Base-by-base conservation (phyloP, 352 stramenopile species). In the Pelagophyceae sp. region DNA sequence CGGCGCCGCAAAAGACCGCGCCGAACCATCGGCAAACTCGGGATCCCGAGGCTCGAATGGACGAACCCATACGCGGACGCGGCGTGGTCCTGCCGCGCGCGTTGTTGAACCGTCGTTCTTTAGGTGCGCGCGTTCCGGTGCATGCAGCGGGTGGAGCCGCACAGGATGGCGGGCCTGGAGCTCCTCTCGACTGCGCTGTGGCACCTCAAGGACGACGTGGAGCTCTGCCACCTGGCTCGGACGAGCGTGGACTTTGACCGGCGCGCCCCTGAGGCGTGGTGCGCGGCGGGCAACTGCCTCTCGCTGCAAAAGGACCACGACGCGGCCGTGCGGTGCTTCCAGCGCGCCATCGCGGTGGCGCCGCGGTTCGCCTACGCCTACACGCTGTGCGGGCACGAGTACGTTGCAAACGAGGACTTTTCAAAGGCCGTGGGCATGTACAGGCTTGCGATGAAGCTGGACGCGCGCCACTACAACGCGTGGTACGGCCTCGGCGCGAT, bases 231-330 rank as follows among this genome's bases (percentile, higher is more conserved):
- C 81, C 79, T 99, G 75, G 94, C 95, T 1, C 94, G 98, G 79
- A 87, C 94, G 80, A 90, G 90, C 27, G 75, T 90, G 0, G 92
- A 96, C 38, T 96, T 97, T 58, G 94, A 98, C 86, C 91, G 92
- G 54, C 82, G 94, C 69, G 92, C 90, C 29, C 90, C 93, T 3
- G 92, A 98, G 78, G 91, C 93, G 11, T 99, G 95, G 94, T 98
- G 94, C 82, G 92, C 95, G 50, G 92, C 96, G 32, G 95, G 95
- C 29, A 99, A 99, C 80, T 98, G 94, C 82, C 98, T 98, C 83
- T 98, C 92, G 58, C 84, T 98, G 25, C 95, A 98, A 81, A 98
- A 98, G 81, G 95, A 99, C 80, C 94, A 98, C 82, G 94, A 98
- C 82, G 95, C 87, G 27, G 95, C 95, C 0, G 86, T 99, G 25